A percentile compares a stretch with the other conserved stretches of the same genome.
phyloP scores from a whole-genome alignment of 176 grass and related monocot species.

The Aegilops tauschii region DNA sequence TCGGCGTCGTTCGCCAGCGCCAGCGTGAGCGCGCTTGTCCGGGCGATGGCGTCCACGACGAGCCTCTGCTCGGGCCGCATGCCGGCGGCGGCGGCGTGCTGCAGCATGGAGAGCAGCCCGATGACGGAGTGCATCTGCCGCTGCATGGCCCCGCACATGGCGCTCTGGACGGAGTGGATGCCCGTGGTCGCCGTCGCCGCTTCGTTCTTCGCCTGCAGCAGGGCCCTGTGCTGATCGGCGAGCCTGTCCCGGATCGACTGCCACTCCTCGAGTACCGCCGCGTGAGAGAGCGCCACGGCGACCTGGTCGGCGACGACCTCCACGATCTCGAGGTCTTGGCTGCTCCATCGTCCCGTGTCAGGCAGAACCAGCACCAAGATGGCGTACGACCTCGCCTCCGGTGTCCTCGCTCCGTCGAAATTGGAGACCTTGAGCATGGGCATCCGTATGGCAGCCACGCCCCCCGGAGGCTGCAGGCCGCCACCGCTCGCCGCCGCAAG shows the following conservation, averaged over 20 bases:
- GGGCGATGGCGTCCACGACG: conserved; percentile 45
- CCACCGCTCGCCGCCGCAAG: conserved; percentile 37
- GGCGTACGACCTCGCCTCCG: conserved; percentile 16
- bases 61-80: conserved; percentile 63
- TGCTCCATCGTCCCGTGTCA: conserved; percentile 18
- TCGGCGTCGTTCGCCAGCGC: conserved; percentile 46
- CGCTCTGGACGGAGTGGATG: conserved; percentile 45
- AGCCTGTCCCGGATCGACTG: conserved; percentile 18
- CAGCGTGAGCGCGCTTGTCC: conserved; percentile 37
- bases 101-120: conserved; percentile 67
- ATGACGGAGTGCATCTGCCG: conserved; percentile 54
- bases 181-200: conserved; percentile 41
- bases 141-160: conserved; percentile 49
- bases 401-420: conserved; percentile 35
- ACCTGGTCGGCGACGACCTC: conserved; percentile 54
- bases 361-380: conserved; percentile 56
- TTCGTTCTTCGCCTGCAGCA: conserved; percentile 45
- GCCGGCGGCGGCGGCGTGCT: conserved; percentile 23
- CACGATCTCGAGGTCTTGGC: conserved; percentile 51
- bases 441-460: conserved; percentile 55
- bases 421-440: conserved; percentile 45
- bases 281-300: conserved; percentile 44
- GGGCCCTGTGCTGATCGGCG: conserved; percentile 31
- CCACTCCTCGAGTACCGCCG: conserved; percentile 43
- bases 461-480: background rate